Evolutionary conservation across 225 moss, liverwort and hornwort species (phyloP).

Genomic region (Pleurozium schreberi): DNA sequence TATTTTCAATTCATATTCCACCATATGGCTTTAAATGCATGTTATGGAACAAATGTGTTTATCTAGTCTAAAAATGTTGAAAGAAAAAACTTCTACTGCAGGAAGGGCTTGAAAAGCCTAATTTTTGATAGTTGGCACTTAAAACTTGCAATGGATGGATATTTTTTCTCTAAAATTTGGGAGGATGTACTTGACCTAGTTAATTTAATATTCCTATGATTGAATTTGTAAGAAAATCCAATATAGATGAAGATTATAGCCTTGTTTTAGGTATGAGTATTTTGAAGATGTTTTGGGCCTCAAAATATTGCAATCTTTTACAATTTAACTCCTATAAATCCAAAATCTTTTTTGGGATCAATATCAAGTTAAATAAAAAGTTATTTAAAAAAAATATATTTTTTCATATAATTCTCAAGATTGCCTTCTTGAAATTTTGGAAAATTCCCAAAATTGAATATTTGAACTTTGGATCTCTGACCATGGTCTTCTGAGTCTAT

Average conservation of each 20-base stretch:
- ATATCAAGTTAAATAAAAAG: neutral
- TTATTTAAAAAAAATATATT: neutral
- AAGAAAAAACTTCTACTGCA: neutral
- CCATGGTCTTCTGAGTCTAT: neutral
- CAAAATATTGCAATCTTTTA: neutral
- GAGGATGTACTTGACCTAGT: neutral
- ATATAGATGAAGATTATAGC: neutral
- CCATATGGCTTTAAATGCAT: neutral
- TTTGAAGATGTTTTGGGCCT: neutral
- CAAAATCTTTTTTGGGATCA: neutral
- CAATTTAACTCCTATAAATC: neutral
- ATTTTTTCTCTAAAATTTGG: neutral
- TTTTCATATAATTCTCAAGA: neutral
- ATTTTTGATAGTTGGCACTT: neutral
- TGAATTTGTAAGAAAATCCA: too few relatives aligned
- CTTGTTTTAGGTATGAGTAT: accelerated
- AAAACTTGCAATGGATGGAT: neutral
- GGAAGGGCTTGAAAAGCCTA: neutral
- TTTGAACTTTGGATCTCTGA: neutral
- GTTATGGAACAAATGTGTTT: neutral
- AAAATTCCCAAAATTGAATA: neutral
- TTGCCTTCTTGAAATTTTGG: neutral
- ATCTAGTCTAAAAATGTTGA: neutral
- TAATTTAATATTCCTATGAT: neutral
- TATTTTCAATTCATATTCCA: neutral